These are phyloP conservation scores for Nymphaea thermarum DNA, from an alignment of 164 flowering plant genomes.

Conservation along the genomic window DNA sequence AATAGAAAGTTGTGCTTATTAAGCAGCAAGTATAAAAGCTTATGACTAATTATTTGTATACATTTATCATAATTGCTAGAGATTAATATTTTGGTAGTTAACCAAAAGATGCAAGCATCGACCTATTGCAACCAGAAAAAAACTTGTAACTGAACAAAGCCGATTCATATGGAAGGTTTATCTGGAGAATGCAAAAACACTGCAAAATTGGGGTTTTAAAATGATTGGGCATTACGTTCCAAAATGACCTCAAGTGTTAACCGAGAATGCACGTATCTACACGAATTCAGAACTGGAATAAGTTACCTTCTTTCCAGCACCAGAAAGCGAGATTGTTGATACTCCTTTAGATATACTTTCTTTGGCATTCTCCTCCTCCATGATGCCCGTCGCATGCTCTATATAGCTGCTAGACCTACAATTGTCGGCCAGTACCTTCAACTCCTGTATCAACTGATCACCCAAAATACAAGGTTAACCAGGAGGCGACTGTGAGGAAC, in stretches of 20 bases:
- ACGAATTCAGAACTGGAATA: background rate
- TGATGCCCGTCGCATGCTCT: conserved; percentile 84
- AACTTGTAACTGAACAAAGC: background rate
- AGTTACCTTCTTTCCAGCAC: conserved; percentile 60
- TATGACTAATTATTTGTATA: too few relatives aligned
- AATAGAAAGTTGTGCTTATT: conserved; percentile 4
- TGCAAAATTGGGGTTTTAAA: too few relatives aligned
- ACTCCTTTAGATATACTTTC: conserved; percentile 75
- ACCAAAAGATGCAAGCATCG: background rate
- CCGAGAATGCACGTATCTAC: background rate
- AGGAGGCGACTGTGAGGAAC: background rate
- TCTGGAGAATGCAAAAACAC: background rate
- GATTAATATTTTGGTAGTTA: too few relatives aligned
- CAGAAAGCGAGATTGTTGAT: conserved; percentile 54
- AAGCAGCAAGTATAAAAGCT: background rate
- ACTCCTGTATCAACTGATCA: conserved; percentile 54
- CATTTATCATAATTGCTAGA: too few relatives aligned
- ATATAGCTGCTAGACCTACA: conserved; percentile 80
- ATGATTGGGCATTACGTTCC: too few relatives aligned
- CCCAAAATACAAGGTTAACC: background rate
- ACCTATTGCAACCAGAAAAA: background rate
- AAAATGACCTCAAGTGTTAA: background rate
- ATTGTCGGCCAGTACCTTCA: conserved; percentile 41
- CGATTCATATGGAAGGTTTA: background rate
- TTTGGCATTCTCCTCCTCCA: conserved; percentile 76